Base-by-base conservation (phyloP, 1,284 basidiomycete genomes). In the Xerocomus amazonicus region DNA sequence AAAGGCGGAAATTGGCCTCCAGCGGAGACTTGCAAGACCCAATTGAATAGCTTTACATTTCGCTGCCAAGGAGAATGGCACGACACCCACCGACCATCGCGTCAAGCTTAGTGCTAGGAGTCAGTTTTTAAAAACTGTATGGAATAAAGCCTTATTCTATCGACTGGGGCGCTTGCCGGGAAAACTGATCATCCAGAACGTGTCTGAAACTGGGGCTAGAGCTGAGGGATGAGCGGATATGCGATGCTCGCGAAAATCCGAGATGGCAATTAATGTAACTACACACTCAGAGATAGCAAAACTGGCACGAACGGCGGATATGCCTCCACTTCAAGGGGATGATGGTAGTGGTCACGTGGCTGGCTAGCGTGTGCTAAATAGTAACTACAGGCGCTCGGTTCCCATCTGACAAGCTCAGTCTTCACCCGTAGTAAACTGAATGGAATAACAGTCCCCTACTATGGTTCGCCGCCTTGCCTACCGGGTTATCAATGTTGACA, bases 391-490 rank as follows among this genome's bases (percentile, higher is more conserved):
- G 23, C 14, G 3, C 27, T 29, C 26, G 5, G 17, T 26, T 8
- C 16, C 27, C 23, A 9, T 9, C 45, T 23, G 19, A 23, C 40
- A 37, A 37, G 13, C n/a, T 23, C 35, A 26, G 13, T 36, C 17
- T n/a, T 3, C 37, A 46, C 3, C 36, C 19, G 19, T 23, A 45
- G 33, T 16, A 27, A 47, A 35, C 43, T 51, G 50, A 10, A 64
- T 62, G 63, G 38, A 54, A 40, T 53, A 52, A 37, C 10, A 29
- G 4, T 44, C 32, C 13, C 17, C 14, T 33, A 32, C 23, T n/a
- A 62, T 64, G 62, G 62, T 69, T 23, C 14, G 61, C 66, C 39
- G 0, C 6, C 41, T 9, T 6, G 33, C 6, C 27, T 42, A 7
- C 27, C 16, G 29, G 26, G 26, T 5, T 17, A 43, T 29, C 19